Base-by-base conservation (phyloP, 2,329 filamentous ascomycete species). In the Nigrospora sphaerica region DNA sequence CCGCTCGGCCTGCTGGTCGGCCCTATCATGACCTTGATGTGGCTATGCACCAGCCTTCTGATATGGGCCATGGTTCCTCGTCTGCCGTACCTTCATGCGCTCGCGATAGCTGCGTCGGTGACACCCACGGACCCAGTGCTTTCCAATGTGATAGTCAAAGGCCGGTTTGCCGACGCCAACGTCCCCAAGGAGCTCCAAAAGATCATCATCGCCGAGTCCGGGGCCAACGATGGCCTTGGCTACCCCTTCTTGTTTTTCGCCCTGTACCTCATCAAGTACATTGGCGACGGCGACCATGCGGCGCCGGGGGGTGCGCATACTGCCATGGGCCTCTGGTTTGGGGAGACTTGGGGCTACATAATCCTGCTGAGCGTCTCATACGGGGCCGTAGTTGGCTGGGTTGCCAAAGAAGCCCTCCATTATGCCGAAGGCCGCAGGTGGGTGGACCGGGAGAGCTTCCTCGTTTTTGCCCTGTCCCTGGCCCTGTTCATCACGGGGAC, bases 151-250 rank as follows among this genome's bases (percentile, higher is more conserved):
- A 95, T 95, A 47, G 88, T 95, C 39, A 95, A 95, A 69, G 90
- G 90, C 32, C 91, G 88, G 57, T 96, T 95, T 60, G 91, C 91
- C 1, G 90, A 95, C 58, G 85, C 90, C 57, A 93, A 95, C 61
- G 84, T 95, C 16, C 89, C 91, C 0, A 83, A 82, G 47, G 78
- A 84, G 28, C 70, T 96, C 42, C 89, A 95, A 68, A 82, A 85
- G 52, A 88, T 89, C 55, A 87, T 89, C 58, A 77, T 86, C 42
- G 85, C 82, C 19, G 90, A 96, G 67, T 90, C 86, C 0, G 91
- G 90, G 2, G 86, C 88, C 1, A 95, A 95, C 58, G 90, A 95
- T 65, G 90, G 91, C 0, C 73, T 92, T 33, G 89, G 89, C 0
- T 95, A 95, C 57, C 90, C 89, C 0, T 95, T 95, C 56, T 67